phyloP scores from a whole-genome alignment of 2,329 filamentous ascomycete species.

The Neurospora sp. region DNA sequence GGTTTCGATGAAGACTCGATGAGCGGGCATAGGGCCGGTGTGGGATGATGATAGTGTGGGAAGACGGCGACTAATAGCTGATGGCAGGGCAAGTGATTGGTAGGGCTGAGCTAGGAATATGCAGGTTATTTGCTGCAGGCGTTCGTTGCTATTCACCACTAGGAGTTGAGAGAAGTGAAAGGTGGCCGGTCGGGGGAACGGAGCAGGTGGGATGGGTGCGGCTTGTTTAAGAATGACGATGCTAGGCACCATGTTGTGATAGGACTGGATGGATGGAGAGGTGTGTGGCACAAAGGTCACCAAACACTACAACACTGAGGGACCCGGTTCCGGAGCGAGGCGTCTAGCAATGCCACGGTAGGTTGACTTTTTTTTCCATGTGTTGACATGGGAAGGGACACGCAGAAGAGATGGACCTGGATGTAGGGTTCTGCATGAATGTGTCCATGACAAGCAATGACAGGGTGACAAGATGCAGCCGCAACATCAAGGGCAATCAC shows the following conservation, averaged over 20 bases:
- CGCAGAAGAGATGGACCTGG: background rate
- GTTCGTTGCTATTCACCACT: background rate
- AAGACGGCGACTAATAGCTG: background rate
- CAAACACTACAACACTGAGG: background rate
- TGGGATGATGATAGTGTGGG: background rate
- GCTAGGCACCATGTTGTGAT: background rate
- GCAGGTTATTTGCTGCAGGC: background rate
- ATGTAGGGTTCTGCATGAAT: background rate
- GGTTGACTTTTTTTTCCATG: background rate
- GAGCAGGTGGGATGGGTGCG: background rate
- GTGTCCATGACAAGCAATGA: background rate
- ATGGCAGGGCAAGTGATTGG: background rate
- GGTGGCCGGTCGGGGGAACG: background rate
- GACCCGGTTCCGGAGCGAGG: background rate
- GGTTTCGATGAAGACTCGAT: constrained; percentile 16
- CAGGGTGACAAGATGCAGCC: background rate
- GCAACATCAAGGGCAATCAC: background rate
- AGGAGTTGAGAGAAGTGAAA: background rate
- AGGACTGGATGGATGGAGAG: background rate
- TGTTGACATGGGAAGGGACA: background rate
- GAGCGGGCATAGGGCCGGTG: constrained; percentile 1
- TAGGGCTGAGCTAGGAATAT: background rate
- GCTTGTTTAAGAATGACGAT: background rate
- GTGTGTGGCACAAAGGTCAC: background rate
- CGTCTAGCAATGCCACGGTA: background rate